Evolutionary conservation across 805 yeast genomes (phyloP), one percentile per base, ranked within the genome.

Genomic region (Zygoascus tannicola): DNA sequence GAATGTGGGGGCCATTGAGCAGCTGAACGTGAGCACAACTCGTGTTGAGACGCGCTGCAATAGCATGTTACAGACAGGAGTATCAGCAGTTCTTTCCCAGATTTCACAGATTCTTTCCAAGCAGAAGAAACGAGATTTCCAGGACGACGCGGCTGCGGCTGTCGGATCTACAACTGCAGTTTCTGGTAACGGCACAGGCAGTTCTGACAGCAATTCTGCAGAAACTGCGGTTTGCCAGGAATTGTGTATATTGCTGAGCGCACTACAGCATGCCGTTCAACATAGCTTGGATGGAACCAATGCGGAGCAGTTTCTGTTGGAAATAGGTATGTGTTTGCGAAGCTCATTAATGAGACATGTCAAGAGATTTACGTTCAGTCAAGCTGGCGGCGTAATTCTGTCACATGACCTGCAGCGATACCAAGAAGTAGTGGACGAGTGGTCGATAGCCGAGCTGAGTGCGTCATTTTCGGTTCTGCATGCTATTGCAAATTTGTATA

Each of bases 401-500:
- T 84, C 94, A 16, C 0, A 44, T 54, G 97, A 88, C 62, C 78
- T 84, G 5, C 81, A 83, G 32, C 75, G 83, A 38, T 85, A 81
- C 56, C 90, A 85, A 59, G 69, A 74, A 14, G 69, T 75, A 12
- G 71, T 83, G 35, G 85, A 80, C 44, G 70, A 70, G 35, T 85
- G 92, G 90, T 65, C 69, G 5, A 68, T 82, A 14, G 70, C 72
- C 2, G 78, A 74, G 35, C 63, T 85, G 22, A 66, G 78, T 3
- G 83, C 78, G 28, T 72, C 73, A 45, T 81, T 84, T 64, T 77
- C 76, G 41, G 71, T 85, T 10, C 65, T 88, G 49, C 75, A 86
- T 57, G 95, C 87, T 52, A 74, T 88, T 48, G 86, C 90, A 26
- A 85, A 85, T 55, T 66, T 88, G 47, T 88, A 80, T 60, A 81